Conservation (phyloP, 176 grass and related monocot species). For the Avena insularis region DNA sequence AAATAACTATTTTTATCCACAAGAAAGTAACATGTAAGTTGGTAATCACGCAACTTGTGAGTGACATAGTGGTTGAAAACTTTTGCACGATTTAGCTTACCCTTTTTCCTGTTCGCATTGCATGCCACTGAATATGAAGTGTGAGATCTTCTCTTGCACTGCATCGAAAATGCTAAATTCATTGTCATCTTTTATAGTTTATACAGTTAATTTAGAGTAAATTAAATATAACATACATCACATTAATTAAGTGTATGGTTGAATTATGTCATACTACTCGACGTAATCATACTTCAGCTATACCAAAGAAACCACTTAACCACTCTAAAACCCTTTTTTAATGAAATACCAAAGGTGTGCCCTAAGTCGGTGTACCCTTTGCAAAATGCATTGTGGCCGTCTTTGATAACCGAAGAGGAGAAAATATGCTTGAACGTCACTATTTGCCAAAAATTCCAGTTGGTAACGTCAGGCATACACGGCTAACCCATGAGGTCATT, state of each 20-base stretch:
- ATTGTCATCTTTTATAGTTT: background rate
- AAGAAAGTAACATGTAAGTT: background rate
- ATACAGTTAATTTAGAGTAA: accelerated
- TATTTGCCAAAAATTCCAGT: background rate
- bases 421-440: background rate
- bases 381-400: conserved; percentile 2
- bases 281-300: background rate
- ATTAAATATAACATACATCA: background rate
- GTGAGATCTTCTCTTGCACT: background rate
- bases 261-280: background rate
- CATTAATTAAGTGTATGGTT: background rate
- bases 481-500: conserved; percentile 14
- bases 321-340: too few species aligned
- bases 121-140: background rate
- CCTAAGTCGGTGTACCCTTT: conserved; percentile 7
- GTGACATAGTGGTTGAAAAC: background rate
- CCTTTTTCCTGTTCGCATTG: background rate
- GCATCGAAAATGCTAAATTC: background rate
- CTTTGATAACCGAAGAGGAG: background rate
- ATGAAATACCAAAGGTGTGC: background rate
- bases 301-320: background rate
- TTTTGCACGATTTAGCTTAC: background rate
- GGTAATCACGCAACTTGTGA: background rate
- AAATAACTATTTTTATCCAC: too few species aligned
- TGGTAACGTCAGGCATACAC: conserved; percentile 37